Percentiles rank a stretch among this genome's conserved stretches.
Conservation (phyloP, 352 stramenopile genomes). For the Globisporangium echinulatum region DNA sequence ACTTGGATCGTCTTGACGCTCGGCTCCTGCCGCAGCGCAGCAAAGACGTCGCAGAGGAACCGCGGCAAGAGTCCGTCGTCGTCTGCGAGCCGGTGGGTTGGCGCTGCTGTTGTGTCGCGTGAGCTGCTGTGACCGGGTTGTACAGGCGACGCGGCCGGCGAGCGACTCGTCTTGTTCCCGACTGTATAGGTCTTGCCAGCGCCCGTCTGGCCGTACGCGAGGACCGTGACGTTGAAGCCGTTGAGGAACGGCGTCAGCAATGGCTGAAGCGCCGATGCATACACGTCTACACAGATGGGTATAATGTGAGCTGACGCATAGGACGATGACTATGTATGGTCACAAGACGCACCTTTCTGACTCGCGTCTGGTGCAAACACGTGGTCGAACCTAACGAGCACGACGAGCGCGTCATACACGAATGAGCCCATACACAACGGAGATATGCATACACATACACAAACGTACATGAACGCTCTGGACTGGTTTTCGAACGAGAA, state of each 20-base stretch:
- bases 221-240: slow-evolving; percentile 55
- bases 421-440: no score
- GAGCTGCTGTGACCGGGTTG: not conserved
- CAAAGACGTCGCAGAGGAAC: slow-evolving; percentile 46
- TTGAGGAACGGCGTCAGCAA: slow-evolving; percentile 40
- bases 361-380: slow-evolving; percentile 31
- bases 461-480: slow-evolving; percentile 41
- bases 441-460: not conserved
- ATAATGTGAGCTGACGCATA: no score
- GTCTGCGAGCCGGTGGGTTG: slow-evolving; percentile 4
- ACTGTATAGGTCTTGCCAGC: slow-evolving; percentile 57
- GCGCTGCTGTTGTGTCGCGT: slow-evolving; percentile 1
- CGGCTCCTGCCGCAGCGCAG: slow-evolving; percentile 26
- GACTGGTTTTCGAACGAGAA: slow-evolving; percentile 29
- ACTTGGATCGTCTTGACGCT: slow-evolving; percentile 32
- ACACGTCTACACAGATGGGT: slow-evolving; percentile 24
- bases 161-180: slow-evolving; percentile 24
- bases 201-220: slow-evolving; percentile 53
- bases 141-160: slow-evolving; percentile 9
- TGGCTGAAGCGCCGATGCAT: slow-evolving; percentile 30
- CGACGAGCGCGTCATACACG: not conserved
- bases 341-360: slow-evolving; percentile 27
- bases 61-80: slow-evolving; percentile 45
- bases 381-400: slow-evolving; percentile 43
- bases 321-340: not conserved